These are phyloP conservation scores for Fonsecaea multimorphosa DNA, from an alignment of 2,329 filamentous ascomycete genomes.

Conservation along the genomic window DNA sequence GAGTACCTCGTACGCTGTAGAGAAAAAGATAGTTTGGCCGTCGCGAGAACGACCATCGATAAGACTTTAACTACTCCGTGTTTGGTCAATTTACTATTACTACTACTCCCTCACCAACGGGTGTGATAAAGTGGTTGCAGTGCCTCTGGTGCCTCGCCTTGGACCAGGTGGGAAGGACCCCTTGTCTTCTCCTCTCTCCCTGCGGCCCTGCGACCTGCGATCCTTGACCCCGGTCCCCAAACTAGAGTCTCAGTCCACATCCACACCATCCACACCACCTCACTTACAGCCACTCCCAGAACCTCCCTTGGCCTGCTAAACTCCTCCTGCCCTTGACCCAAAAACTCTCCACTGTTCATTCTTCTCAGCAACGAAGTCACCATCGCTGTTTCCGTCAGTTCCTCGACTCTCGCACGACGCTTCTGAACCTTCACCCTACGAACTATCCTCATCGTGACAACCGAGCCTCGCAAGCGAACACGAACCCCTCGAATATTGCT, in stretches of 20 bases:
- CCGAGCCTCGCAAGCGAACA: conserved; percentile 23
- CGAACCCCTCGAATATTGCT: conserved; percentile 15
- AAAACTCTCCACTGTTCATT: conserved; percentile 19
- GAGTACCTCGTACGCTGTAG: no score
- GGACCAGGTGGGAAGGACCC: no score
- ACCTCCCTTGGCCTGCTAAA: conserved; percentile 9
- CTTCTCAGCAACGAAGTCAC: conserved; percentile 14
- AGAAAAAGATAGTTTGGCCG: background rate
- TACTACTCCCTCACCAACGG: no score
- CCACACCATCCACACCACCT: conserved; percentile 7
- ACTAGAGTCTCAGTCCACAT: conserved; percentile 28
- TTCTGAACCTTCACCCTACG: conserved; percentile 13
- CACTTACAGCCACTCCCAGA: conserved; percentile 12
- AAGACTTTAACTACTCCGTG: conserved; percentile 1
- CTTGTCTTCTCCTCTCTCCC: conserved; percentile 1
- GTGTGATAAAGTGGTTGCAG: conserved; percentile 23
- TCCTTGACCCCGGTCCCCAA: conserved; percentile 10
- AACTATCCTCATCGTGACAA: conserved; percentile 14
- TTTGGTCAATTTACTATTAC: no score
- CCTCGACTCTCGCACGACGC: conserved; percentile 11
- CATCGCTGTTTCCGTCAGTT: conserved; percentile 17
- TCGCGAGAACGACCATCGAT: background rate
- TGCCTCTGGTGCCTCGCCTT: conserved; percentile 4
- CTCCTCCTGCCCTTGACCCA: conserved; percentile 17
- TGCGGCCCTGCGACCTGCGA: conserved; percentile 8